Evolutionary conservation across 164 flowering plant genomes (phyloP).

Genomic region (Echeveria elegans): DNA sequence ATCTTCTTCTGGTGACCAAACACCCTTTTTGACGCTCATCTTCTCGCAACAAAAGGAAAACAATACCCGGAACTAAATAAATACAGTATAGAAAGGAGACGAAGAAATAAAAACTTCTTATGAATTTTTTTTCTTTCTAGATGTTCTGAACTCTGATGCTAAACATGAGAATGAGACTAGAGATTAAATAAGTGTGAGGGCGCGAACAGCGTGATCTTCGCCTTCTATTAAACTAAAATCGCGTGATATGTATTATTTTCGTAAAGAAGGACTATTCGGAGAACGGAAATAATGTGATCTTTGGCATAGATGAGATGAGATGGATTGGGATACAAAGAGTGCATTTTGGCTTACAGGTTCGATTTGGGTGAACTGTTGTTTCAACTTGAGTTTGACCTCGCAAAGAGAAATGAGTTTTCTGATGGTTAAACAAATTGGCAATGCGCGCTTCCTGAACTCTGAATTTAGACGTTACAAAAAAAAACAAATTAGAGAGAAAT

Average conservation of each 20-base stretch:
- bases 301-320: neutral
- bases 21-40: slow-evolving; percentile 43
- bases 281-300: neutral
- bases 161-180: slow-evolving; percentile 18
- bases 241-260: slow-evolving; percentile 42
- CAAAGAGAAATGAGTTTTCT: slow-evolving; percentile 15
- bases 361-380: slow-evolving; percentile 49
- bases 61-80: neutral
- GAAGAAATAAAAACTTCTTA: slow-evolving; percentile 6
- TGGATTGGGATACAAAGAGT: neutral
- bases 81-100: slow-evolving; percentile 2
- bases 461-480: no score
- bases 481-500: neutral
- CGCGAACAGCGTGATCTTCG: slow-evolving; percentile 54
- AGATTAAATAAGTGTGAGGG: slow-evolving; percentile 43
- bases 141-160: neutral
- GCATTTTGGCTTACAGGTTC: slow-evolving; percentile 29
- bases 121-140: neutral
- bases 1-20: slow-evolving; percentile 66
- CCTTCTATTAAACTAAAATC: slow-evolving; percentile 34
- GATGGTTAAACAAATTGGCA: slow-evolving; percentile 3
- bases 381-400: slow-evolving; percentile 27
- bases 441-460: neutral
- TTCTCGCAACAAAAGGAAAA: slow-evolving; percentile 42
- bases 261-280: neutral